These are phyloP conservation scores for Pseudopyrenochaeta lycopersici DNA, from an alignment of 2,329 filamentous ascomycete species.

Conservation along the genomic window DNA sequence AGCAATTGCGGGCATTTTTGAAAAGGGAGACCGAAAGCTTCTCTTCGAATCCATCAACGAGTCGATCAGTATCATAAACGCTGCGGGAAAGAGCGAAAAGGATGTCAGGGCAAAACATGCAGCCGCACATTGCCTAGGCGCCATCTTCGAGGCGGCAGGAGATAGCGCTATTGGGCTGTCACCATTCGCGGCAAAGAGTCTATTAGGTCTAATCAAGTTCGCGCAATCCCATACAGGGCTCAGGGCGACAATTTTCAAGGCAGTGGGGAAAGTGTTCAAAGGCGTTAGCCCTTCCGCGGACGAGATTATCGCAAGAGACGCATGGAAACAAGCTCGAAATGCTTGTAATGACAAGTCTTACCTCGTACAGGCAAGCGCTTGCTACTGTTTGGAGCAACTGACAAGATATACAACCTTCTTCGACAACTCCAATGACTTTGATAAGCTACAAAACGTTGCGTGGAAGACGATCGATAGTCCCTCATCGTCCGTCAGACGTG, in stretches of 20 bases:
- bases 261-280: slow-evolving; percentile 77
- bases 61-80: slow-evolving; percentile 75
- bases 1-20: slow-evolving; percentile 84
- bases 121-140: slow-evolving; percentile 84
- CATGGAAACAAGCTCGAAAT: slow-evolving; percentile 90
- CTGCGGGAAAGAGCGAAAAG: slow-evolving; percentile 76
- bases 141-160: slow-evolving; percentile 89
- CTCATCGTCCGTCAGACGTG: slow-evolving; percentile 78
- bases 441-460: slow-evolving; percentile 80
- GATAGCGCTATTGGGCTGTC: slow-evolving; percentile 91
- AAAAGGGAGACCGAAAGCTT: slow-evolving; percentile 86
- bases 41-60: slow-evolving; percentile 96
- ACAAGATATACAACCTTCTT: slow-evolving; percentile 80
- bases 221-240: slow-evolving; percentile 83
- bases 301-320: slow-evolving; percentile 83
- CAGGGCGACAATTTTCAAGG: slow-evolving; percentile 78
- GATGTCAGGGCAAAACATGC: slow-evolving; percentile 85
- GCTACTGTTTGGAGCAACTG: slow-evolving; percentile 79
- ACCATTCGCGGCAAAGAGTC: slow-evolving; percentile 73
- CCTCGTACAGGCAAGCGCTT: slow-evolving; percentile 80
- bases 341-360: slow-evolving; percentile 83
- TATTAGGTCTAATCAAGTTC: slow-evolving; percentile 82
- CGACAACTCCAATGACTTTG: slow-evolving; percentile 87
- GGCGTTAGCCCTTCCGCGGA: slow-evolving; percentile 83
- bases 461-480: slow-evolving; percentile 88